Base-by-base conservation (phyloP, 805 yeast species). In the Trichomonascus vanleenenianus region DNA sequence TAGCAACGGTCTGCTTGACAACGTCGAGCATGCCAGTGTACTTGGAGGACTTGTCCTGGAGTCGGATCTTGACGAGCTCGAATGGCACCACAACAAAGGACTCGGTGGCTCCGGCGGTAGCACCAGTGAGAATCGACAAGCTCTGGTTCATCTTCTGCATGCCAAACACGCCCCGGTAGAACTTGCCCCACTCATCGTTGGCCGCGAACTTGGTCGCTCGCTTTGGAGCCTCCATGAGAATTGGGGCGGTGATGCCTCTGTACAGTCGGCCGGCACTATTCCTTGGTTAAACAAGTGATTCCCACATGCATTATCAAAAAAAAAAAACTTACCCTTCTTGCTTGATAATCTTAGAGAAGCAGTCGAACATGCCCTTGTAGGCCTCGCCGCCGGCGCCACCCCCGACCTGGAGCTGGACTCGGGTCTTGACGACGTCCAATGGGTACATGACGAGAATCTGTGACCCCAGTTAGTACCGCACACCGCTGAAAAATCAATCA, bases 191-290 rank as follows among this genome's bases (percentile, higher is more conserved):
- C 65, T 87, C 94, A 63, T 93, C 98, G 63, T 93, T 93, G 51
- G 97, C 96, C 43, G 97, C 97, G 63, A 93, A 93, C 67, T 93
- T 93, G 54, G 96, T 89, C 36, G 98, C 98, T 72, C 99, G 81
- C 74, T 93, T 93, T 53, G 98, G 98, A 11, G 97, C 98, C 67
- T 93, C 99, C 98, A 93, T 93, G 59, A 93, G 73, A 56, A 93
- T 86, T 30, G 99, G 99, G 19, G 98, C 96, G 27, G 85, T 71
- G 58, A 93, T 93, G 54, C 99, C 99, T 62, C 89, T 81, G 69
- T 93, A 93, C 48, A 91, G 75, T 52, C 93, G 74, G 32, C 41
- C 25, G 4, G 41, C 31, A 12, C 34, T 31, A 14, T 10, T n/a
- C 15, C 34, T 31, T 6, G 34, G 27, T 22, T 22, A 22, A 4